Percentiles rank a stretch among this genome's conserved stretches.
Conservation (phyloP, 2,329 filamentous ascomycete genomes). For the Capronia americana region DNA sequence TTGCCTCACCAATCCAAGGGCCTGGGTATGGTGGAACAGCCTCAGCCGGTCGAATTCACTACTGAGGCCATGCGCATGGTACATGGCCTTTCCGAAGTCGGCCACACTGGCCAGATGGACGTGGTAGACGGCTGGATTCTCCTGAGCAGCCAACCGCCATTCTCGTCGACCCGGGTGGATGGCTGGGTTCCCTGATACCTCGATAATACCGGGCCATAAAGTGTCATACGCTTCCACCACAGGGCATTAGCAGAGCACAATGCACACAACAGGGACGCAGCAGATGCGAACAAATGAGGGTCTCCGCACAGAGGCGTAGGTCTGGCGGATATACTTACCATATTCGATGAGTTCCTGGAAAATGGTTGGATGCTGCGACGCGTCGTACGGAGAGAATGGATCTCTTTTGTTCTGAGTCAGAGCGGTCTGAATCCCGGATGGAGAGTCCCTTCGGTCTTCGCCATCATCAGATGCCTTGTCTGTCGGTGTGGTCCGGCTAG, state of each 20-base stretch:
- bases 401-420: constrained; percentile 12
- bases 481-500: neutral
- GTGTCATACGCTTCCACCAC: constrained; percentile 10
- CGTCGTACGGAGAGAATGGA: constrained; percentile 14
- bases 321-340: neutral
- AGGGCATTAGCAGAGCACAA: neutral
- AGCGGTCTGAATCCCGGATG: neutral
- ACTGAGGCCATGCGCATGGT: constrained; percentile 1
- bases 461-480: neutral
- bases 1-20: constrained; percentile 11
- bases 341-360: constrained; percentile 16
- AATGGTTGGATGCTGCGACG: constrained; percentile 7
- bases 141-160: constrained; percentile 15
- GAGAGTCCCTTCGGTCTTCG: neutral
- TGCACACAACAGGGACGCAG: neutral
- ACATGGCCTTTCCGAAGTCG: constrained; percentile 18
- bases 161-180: constrained; percentile 7
- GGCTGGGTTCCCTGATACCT: constrained; percentile 13
- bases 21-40: constrained; percentile 17
- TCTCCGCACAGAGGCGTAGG: neutral
- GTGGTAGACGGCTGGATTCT: constrained; percentile 13
- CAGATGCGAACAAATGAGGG: neutral
- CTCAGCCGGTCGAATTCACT: constrained; percentile 7
- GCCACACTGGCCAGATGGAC: constrained; percentile 12
- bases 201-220: constrained; percentile 10